phyloP scores from a whole-genome alignment of 2,329 filamentous ascomycete genomes.

The Leptodontidium sp. region DNA sequence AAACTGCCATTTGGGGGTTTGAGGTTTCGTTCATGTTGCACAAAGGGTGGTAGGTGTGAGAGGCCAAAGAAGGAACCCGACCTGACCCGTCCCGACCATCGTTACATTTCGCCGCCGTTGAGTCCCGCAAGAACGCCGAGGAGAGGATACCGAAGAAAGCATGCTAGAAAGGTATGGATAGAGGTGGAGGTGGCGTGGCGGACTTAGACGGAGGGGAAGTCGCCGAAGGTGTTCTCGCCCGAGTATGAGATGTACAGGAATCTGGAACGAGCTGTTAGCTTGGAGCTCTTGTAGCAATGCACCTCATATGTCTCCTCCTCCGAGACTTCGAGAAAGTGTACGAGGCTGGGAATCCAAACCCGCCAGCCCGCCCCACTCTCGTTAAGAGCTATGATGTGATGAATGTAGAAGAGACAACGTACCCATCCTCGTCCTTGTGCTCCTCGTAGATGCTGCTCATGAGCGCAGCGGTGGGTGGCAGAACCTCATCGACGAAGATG shows the following conservation, averaged over 20 bases:
- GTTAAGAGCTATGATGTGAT: conserved; percentile 36
- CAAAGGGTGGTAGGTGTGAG: conserved; percentile 15
- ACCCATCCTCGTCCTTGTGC: conserved; percentile 86
- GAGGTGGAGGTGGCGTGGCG: conserved; percentile 1
- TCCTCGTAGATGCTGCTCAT: conserved; percentile 99
- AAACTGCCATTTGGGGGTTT: conserved; percentile 35
- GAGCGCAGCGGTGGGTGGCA: conserved; percentile 93
- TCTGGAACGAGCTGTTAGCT: conserved; percentile 63
- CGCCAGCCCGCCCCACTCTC: conserved; percentile 28
- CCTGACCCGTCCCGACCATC: conserved; percentile 12
- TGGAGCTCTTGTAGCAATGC: conserved; percentile 12
- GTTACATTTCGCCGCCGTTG: conserved; percentile 22
- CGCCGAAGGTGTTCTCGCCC: conserved; percentile 99
- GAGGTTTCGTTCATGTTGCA: conserved; percentile 17
- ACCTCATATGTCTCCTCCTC: background rate
- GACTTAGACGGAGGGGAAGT: conserved; percentile 53
- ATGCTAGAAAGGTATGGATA: conserved; percentile 11
- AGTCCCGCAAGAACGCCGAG: conserved; percentile 24
- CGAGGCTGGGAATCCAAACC: conserved; percentile 4
- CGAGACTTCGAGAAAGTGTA: background rate
- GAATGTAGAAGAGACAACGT: conserved; percentile 30
- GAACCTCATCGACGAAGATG: conserved; percentile 99
- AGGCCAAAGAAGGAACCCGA: background rate
- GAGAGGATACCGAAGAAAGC: conserved; percentile 21
- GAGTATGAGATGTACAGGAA: conserved; percentile 98